Base-by-base conservation (phyloP, 345 rosid genomes). In the Adansonia digitata region DNA sequence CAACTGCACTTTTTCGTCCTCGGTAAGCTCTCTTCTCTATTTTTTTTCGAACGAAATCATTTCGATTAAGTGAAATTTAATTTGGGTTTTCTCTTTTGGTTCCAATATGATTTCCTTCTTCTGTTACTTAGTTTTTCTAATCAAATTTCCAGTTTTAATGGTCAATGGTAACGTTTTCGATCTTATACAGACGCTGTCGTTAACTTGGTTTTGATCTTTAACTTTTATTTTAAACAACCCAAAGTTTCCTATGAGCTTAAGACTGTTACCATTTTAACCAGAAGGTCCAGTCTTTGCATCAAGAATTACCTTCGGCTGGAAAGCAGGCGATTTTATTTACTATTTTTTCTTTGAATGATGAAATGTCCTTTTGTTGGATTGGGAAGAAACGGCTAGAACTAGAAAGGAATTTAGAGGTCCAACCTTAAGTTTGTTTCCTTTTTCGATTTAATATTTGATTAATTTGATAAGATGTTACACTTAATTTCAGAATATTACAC, bases 1-100 rank as follows among this genome's bases (percentile, higher is more conserved):
- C 87, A 42, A 81, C 85, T 56, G 48, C 82, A 71, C 81, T 86
- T 53, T 79, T 81, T 45, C 72, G 75, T 70, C 76, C 84, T 15
- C 77, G 77, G 89, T 86, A 34, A 74, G 77, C 6, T 75, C 12
- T 17, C 56, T 51, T 60, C 57, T 57, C 39, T 27, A 2, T 55
- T 40, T 26, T 5, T 57, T 56, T 42, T n/a, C n/a, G n/a, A 1
- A 15, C 7, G 13, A 11, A 10, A 5, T 35, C 37, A n/a, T 10
- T 49, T 8, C 26, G 37, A 22, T 29, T 12, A 2, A 34, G 18
- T 27, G 29, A 4, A 5, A 53, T 57, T 76, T 52, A 56, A 40
- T 65, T 62, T 35, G 46, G 71, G 51, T 48, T 31, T 29, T 74
- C 37, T 2, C 6, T 27, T 65, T 9, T n/a, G 22, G 6, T 0